Percentiles rank a stretch among this genome's conserved stretches.
Conservation (phyloP, 768 basidiomycete species). For the Boletus coccyginus region DNA sequence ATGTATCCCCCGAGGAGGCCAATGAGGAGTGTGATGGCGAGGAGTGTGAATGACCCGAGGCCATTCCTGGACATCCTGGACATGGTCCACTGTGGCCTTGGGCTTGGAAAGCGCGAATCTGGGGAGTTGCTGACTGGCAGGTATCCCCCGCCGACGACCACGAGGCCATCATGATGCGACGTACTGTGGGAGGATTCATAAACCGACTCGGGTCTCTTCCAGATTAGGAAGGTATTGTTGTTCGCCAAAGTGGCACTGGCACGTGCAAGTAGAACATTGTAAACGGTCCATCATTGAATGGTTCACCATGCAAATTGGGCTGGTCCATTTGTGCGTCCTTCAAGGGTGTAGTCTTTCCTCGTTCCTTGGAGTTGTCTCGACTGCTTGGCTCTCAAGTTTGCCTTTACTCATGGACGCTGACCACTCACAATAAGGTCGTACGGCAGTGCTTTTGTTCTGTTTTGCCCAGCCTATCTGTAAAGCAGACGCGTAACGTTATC, state of each 20-base stretch:
- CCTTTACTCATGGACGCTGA: background rate
- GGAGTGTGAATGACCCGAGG: conserved; percentile 8
- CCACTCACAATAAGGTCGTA: background rate
- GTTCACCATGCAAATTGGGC: too few species aligned
- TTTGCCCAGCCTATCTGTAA: too few species aligned
- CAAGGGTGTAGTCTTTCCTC: background rate
- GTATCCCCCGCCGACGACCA: conserved; percentile 16
- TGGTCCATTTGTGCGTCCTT: too few species aligned
- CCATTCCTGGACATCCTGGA: conserved; percentile 17
- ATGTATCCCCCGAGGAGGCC: conserved; percentile 28
- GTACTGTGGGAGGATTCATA: too few species aligned
- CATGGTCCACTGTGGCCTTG: conserved; percentile 8
- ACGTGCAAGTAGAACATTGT: background rate
- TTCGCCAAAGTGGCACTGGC: background rate
- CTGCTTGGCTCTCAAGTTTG: background rate
- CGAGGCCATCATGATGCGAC: too few species aligned
- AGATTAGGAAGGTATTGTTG: background rate
- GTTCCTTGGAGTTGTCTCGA: background rate
- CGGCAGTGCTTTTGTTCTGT: background rate
- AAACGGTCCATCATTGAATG: too few species aligned
- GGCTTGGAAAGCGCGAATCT: background rate
- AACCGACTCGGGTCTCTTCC: background rate
- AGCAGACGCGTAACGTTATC: too few species aligned
- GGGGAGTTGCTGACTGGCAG: conserved; percentile 19
- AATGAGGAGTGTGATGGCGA: conserved; percentile 21